Conservation (phyloP, 1,139 yeast species). For the Diutina neorugosa region DNA sequence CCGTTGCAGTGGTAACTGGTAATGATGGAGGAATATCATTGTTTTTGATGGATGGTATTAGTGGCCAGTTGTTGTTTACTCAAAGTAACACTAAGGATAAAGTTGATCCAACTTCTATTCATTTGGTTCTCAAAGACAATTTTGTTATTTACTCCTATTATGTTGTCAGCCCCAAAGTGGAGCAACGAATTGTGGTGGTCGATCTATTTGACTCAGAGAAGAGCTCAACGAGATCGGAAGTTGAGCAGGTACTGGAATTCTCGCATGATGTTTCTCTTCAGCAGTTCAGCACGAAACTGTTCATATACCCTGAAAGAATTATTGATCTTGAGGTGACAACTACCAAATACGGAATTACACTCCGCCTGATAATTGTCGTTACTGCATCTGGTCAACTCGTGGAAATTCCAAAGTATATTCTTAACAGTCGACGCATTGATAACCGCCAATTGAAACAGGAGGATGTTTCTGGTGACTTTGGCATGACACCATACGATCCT, state of each 20-base stretch:
- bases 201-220: conserved; percentile 66
- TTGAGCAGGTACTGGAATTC: not conserved
- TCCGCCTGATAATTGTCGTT: conserved; percentile 51
- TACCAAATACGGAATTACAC: conserved; percentile 65
- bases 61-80: conserved; percentile 52
- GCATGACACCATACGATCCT: conserved; percentile 56
- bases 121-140: conserved; percentile 64
- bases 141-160: conserved; percentile 69
- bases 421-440: conserved; percentile 50
- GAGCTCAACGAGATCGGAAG: not conserved
- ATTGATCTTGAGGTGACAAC: conserved; percentile 41
- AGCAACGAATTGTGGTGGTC: conserved; percentile 54
- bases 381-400: conserved; percentile 54
- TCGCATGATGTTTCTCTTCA: conserved; percentile 21
- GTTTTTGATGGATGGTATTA: conserved; percentile 51
- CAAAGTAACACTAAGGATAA: conserved; percentile 27
- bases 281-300: conserved; percentile 34
- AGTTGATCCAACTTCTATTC: conserved; percentile 19
- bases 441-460: conserved; percentile 40
- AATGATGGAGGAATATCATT: conserved; percentile 14
- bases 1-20: conserved; percentile 42
- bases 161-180: conserved; percentile 35
- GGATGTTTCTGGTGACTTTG: conserved; percentile 47
- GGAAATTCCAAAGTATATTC: conserved; percentile 53
- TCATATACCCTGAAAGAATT: conserved; percentile 46